Conservation (phyloP, 2,329 filamentous ascomycete genomes). For the Xylariaceae sp. region DNA sequence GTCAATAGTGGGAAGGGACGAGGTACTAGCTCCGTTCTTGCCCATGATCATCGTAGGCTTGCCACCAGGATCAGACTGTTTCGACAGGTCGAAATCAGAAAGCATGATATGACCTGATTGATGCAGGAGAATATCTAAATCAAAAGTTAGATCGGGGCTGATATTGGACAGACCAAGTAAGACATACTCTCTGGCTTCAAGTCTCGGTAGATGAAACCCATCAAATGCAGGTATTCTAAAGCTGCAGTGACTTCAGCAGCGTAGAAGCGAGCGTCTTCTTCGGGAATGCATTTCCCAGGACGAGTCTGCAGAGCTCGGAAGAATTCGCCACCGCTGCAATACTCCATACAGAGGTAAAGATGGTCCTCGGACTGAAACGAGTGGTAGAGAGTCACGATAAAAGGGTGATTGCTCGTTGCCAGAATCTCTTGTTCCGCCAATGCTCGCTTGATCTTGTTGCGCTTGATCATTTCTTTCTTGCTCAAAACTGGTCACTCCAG, state of each 20-base stretch:
- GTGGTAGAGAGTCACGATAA: constrained; percentile 97
- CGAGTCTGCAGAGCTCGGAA: constrained; percentile 94
- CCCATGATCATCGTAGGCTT: constrained; percentile 97
- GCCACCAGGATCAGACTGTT: constrained; percentile 93
- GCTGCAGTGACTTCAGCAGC: constrained; percentile 96
- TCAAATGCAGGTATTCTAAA: constrained; percentile 92
- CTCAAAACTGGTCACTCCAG: constrained; percentile 70
- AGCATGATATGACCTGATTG: constrained; percentile 99
- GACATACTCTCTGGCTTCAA: constrained; percentile 92
- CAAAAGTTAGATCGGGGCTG: constrained; percentile 31
- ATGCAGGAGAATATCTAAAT: constrained; percentile 85
- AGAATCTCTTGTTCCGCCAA: constrained; percentile 97
- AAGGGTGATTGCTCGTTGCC: constrained; percentile 96
- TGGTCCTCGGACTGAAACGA: constrained; percentile 99
- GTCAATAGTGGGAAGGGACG: constrained; percentile 91
- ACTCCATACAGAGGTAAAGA: constrained; percentile 99
- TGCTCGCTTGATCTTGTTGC: constrained; percentile 99
- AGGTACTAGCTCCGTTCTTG: constrained; percentile 80
- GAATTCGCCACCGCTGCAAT: constrained; percentile 97
- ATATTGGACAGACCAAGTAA: constrained; percentile 1
- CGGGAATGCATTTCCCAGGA: constrained; percentile 93
- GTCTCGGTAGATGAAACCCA: constrained; percentile 99
- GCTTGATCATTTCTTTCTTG: constrained; percentile 99
- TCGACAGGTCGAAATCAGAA: constrained; percentile 96
- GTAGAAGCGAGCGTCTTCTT: constrained; percentile 96